These are phyloP conservation scores for Eucalyptus globulus DNA, from an alignment of 345 rosid genomes.

Conservation along the genomic window DNA sequence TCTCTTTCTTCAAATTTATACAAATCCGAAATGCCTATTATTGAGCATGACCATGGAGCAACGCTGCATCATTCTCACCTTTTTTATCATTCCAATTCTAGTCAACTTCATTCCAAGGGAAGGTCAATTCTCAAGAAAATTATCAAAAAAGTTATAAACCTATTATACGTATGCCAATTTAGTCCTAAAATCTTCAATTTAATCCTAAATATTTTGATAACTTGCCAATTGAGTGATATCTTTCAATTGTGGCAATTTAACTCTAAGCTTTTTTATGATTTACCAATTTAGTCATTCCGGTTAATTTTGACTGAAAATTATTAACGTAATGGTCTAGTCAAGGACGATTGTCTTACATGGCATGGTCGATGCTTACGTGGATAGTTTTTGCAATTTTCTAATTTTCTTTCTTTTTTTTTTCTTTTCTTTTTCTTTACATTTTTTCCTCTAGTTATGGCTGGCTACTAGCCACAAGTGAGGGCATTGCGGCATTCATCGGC, in stretches of 20 bases:
- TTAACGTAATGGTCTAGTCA: too few relatives aligned
- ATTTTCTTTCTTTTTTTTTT: too few relatives aligned
- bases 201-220: fast-evolving
- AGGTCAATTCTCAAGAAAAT: not conserved
- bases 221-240: not conserved
- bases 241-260: fast-evolving
- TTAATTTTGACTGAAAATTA: too few relatives aligned
- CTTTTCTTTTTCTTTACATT: too few relatives aligned
- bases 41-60: not conserved
- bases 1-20: too few relatives aligned
- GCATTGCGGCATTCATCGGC: fast-evolving
- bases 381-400: too few relatives aligned
- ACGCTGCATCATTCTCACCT: not conserved
- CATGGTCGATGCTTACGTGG: fast-evolving
- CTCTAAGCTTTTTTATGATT: too few relatives aligned
- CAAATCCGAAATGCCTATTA: not conserved
- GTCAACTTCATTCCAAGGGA: not conserved
- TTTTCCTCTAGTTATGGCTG: fast-evolving
- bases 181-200: fast-evolving
- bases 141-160: too few relatives aligned
- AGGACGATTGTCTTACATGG: fast-evolving
- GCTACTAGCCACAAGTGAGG: fast-evolving
- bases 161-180: fast-evolving
- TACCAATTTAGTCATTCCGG: fast-evolving
- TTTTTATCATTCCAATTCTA: not conserved